Evolutionary conservation across 2,329 filamentous ascomycete species (phyloP).

Genomic region (Aspergillus floridensis): DNA sequence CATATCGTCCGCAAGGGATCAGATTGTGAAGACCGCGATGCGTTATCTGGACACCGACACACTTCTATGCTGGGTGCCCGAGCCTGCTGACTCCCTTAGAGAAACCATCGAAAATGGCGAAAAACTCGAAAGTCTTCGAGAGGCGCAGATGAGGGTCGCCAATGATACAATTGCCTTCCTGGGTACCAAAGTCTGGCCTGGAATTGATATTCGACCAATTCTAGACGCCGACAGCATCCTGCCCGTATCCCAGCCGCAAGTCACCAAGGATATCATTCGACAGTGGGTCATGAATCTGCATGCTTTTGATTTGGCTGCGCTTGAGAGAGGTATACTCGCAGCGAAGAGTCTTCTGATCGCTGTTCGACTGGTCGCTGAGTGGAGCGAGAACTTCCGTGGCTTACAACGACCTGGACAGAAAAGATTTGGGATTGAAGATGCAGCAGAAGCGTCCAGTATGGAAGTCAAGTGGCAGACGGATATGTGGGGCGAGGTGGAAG

Average conservation of each 20-base stretch:
- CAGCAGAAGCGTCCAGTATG: conserved; percentile 70
- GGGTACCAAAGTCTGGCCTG: conserved; percentile 75
- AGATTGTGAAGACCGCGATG: conserved; percentile 68
- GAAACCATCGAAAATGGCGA: conserved; percentile 49
- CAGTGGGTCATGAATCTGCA: conserved; percentile 73
- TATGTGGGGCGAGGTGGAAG: conserved; percentile 95
- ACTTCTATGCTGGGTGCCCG: conserved; percentile 82
- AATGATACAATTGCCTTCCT: conserved; percentile 70
- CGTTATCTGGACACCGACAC: conserved; percentile 91
- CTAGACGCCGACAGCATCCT: conserved; percentile 75
- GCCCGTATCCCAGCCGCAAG: conserved; percentile 68
- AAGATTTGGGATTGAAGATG: conserved; percentile 77
- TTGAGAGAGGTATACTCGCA: conserved; percentile 80
- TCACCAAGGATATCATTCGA: conserved; percentile 72
- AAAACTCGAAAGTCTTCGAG: conserved; percentile 60
- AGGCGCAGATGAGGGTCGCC: conserved; percentile 68
- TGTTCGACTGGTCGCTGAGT: conserved; percentile 75
- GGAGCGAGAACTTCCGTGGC: conserved; percentile 71
- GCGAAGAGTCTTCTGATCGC: conserved; percentile 83
- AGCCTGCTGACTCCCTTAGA: conserved; percentile 51
- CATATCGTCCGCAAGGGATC: conserved; percentile 55
- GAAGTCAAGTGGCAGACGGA: conserved; percentile 89
- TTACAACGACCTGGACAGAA: conserved; percentile 39
- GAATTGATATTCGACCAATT: conserved; percentile 74
- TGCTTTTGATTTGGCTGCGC: conserved; percentile 77